Evolutionary conservation across 805 yeast species (phyloP), one percentile per base, ranked within the genome.

Genomic region (Zygoascus tannicola): DNA sequence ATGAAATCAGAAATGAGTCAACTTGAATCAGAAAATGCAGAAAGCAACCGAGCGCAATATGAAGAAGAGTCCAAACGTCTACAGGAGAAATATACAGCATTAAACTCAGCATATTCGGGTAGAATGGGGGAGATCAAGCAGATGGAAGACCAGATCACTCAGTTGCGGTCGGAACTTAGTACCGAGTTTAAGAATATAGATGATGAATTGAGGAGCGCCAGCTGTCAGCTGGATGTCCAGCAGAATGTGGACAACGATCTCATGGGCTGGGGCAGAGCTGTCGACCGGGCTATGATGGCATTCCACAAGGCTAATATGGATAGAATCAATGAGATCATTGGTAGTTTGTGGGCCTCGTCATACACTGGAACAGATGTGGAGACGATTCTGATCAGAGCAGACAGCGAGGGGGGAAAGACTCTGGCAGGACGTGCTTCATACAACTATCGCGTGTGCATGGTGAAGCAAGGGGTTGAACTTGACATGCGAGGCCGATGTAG

Each of bases 401-500:
- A 90, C 54, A 80, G 78, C 19, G 75, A 75, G 46, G 70, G 66
- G 8, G 53, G 37, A 50, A 58, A 12, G 38, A 50, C 2, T n/a
- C 22, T 22, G 14, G 60, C 58, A 37, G 60, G 72, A 20, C 75
- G 76, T 35, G 67, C 94, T 45, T 76, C 92, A 1, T 90, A 88
- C 60, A 88, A 90, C 58, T 90, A 90, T 57, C 70, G 97, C 32
- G 97, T 92, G 16, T 95, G 88, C 19, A 92, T 92, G 98, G 79
- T 80, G 47, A 92, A 92, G 59, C 85, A 83, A 56, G 90, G 84
- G 47, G 83, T 80, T 1, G 97, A 92, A 60, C 67, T 92, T 39
- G 99, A 92, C 58, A 92, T 92, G 99, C 74, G 99, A 49, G 99
- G 98, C 0, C 68, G 98, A 46, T 92, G 99, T 60, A 85, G 96